Conservation (phyloP, 305 asterid species). For the Caryopteris hybrid region DNA sequence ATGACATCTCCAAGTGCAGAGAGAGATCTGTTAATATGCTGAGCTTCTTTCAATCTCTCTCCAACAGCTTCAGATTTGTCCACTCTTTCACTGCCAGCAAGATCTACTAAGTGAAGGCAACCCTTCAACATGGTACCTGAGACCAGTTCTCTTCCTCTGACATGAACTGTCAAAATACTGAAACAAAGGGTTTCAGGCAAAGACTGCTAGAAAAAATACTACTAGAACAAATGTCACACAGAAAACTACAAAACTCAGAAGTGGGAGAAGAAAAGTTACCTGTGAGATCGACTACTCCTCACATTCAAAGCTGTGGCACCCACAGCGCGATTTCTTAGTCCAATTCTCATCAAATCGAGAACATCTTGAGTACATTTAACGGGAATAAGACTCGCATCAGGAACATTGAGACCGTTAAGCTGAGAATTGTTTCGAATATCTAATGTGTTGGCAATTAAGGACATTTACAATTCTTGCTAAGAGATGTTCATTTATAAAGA, state of each 20-base stretch:
- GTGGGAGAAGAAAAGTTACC: conserved; percentile 33
- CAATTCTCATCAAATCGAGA: conserved; percentile 81
- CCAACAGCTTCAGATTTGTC: conserved; percentile 95
- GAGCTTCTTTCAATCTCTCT: conserved; percentile 94
- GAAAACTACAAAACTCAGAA: neutral
- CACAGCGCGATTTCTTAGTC: conserved; percentile 82
- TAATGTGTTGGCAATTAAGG: conserved; percentile 63
- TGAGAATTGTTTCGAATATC: conserved; percentile 90
- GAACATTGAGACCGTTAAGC: conserved; percentile 88
- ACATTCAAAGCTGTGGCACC: conserved; percentile 93
- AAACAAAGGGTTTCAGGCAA: conserved; percentile 17
- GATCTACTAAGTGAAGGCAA: conserved; percentile 89
- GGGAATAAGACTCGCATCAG: conserved; percentile 76
- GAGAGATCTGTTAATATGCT: conserved; percentile 80
- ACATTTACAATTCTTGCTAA: conserved; percentile 4
- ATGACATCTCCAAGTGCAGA: conserved; percentile 95
- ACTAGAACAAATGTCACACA: neutral
- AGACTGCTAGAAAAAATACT: neutral
- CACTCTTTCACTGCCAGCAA: conserved; percentile 95
- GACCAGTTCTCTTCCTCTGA: conserved; percentile 75
- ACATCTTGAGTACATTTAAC: conserved; percentile 86
- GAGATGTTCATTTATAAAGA: neutral
- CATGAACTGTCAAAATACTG: conserved; percentile 91
- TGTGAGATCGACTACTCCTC: conserved; percentile 88
- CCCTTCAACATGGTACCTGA: conserved; percentile 75